These are phyloP conservation scores for Fusarium solani-melongenae DNA, from an alignment of 2,329 filamentous ascomycete species.

Conservation along the genomic window DNA sequence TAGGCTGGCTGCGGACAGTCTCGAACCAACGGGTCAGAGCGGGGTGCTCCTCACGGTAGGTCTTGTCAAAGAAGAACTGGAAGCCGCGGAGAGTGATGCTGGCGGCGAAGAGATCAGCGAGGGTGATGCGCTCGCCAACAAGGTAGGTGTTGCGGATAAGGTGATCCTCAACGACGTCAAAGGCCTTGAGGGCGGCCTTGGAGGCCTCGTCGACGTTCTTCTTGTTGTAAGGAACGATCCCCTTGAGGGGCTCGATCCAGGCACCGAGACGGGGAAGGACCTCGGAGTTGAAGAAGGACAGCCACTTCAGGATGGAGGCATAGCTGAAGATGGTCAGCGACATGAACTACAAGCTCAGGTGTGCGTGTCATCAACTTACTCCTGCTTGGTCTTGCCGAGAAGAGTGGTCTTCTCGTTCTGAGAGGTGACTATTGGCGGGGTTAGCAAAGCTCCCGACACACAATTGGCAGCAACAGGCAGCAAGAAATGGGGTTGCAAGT, in stretches of 20 bases:
- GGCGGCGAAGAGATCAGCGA: constrained; percentile 90
- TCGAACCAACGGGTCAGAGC: constrained; percentile 93
- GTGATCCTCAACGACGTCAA: constrained; percentile 85
- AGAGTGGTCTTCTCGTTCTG: constrained; percentile 99
- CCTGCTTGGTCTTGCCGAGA: constrained; percentile 99
- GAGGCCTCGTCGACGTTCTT: constrained; percentile 87
- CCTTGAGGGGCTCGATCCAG: constrained; percentile 90
- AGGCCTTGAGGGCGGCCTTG: constrained; percentile 74
- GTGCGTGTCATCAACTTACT: constrained; percentile 66
- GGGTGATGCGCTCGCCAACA: constrained; percentile 95
- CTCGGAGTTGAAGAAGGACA: constrained; percentile 96
- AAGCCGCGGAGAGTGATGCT: constrained; percentile 87
- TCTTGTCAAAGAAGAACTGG: constrained; percentile 93
- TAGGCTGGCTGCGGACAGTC: constrained; percentile 91
- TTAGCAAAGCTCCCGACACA: constrained; percentile 47
- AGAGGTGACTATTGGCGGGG: constrained; percentile 79
- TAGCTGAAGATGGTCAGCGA: constrained; percentile 64
- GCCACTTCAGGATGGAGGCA: constrained; percentile 97
- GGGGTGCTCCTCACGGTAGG: constrained; percentile 85
- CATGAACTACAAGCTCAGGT: background rate
- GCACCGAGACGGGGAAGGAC: constrained; percentile 76
- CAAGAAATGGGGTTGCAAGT: constrained; percentile 52
- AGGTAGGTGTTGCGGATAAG: constrained; percentile 95
- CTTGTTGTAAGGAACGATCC: constrained; percentile 93
- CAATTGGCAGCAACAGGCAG: constrained; percentile 43